A percentile compares a stretch with the other conserved stretches of the same genome.
Conservation (phyloP, 2,329 filamentous ascomycete genomes). For the Teratosphaeria zuluensis region DNA sequence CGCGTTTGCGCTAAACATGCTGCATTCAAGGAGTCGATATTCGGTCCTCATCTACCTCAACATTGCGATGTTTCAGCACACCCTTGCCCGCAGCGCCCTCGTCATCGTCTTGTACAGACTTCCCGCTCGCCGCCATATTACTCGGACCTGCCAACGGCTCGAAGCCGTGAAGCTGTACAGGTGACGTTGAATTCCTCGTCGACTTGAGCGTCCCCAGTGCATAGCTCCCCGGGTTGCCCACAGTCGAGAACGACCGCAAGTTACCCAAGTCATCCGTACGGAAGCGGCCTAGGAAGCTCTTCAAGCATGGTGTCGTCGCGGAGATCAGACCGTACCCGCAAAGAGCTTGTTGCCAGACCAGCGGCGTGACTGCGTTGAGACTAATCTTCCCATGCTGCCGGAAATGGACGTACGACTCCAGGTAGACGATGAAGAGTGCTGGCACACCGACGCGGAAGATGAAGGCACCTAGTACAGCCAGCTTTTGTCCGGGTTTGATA, state of each 20-base stretch:
- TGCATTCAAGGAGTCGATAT: too few species aligned
- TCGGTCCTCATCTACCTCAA: too few species aligned
- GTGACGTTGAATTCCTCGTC: too few species aligned
- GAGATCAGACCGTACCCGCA: not conserved
- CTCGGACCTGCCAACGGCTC: too few species aligned
- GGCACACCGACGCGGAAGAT: not conserved
- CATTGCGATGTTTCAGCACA: too few species aligned
- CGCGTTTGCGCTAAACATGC: too few species aligned
- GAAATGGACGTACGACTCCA: constrained; percentile 1
- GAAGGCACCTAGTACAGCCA: not conserved
- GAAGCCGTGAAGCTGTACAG: too few species aligned
- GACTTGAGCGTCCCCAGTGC: not conserved
- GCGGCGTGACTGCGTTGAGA: not conserved
- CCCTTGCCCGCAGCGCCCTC: too few species aligned
- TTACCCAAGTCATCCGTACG: not conserved
- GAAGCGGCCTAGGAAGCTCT: constrained; percentile 3
- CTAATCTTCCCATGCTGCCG: not conserved
- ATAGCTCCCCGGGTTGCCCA: constrained; percentile 13
- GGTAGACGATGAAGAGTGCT: not conserved
- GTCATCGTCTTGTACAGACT: too few species aligned
- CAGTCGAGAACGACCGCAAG: constrained; percentile 16
- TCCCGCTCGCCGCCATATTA: too few species aligned
- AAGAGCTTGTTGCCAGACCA: not conserved
- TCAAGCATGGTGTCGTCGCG: not conserved
- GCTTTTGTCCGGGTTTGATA: not conserved